Base-by-base conservation (phyloP, 345 rosid genomes). In the Passiflora organensis region DNA sequence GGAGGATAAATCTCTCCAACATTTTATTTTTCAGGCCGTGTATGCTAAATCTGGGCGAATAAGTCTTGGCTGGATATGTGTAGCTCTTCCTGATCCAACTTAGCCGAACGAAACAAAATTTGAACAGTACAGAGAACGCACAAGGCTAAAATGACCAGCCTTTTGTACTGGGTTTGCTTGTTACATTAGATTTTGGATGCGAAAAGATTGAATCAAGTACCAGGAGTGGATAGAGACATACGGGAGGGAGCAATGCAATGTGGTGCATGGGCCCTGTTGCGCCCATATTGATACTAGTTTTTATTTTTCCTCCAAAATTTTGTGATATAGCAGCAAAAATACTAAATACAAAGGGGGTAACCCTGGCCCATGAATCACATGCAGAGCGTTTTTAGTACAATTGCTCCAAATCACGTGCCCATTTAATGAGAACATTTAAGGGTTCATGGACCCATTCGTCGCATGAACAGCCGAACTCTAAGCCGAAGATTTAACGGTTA, bases 321-420 rank as follows among this genome's bases (percentile, higher is more conserved):
- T 53, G 20, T 21, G 25, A 32, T 42, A n/a, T 22, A 24, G 15
- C 28, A 18, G 37, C 2, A 15, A 24, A n/a, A n/a, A n/a, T n/a
- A n/a, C n/a, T 28, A 55, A 46, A 20, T 46, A 24, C 1, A 34
- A 50, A 19, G 21, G 28, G 21, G 20, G 23, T 5, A n/a, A 43
- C 4, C 10, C 0, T 38, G 69, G 60, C 37, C 67, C 58, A 21
- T 6, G 1, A 8, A 61, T 68, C 80, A 64, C 74, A 61, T 68
- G 80, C 13, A 61, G 61, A 17, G 76, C 63, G 55, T 68, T 56
- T 36, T 24, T 16, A 22, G 50, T 22, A 57, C 68, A 72, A 47
- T 45, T 48, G 68, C 54, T 52, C 54, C 57, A 50, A 20, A 16
- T 72, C 76, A 72, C 72, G 72, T 67, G 72, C 65, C 59, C 61